phyloP scores from a whole-genome alignment of 2,329 filamentous ascomycete genomes.

The Hymenoscyphus fraxineus region DNA sequence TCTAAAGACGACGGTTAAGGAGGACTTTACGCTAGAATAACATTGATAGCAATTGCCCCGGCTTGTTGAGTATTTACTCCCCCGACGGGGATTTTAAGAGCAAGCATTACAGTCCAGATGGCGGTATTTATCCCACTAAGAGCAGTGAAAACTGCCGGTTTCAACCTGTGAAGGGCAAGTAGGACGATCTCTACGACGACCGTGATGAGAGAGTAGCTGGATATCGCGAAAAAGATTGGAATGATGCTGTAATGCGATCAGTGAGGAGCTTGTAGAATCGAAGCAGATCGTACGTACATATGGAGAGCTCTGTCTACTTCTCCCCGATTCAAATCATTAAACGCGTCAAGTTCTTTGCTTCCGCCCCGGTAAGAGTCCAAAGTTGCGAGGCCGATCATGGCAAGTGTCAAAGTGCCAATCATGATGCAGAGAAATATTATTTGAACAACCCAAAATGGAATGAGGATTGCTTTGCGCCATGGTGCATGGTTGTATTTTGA shows the following conservation, averaged over 20 bases:
- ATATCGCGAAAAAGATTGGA: slow-evolving; percentile 19
- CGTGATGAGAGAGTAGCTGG: slow-evolving; percentile 21
- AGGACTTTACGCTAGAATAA: neutral
- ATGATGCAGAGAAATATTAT: slow-evolving; percentile 21
- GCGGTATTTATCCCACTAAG: slow-evolving; percentile 24
- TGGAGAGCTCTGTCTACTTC: neutral
- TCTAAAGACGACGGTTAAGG: neutral
- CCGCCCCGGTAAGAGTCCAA: neutral
- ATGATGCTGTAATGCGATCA: slow-evolving; percentile 9
- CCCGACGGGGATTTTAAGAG: slow-evolving; percentile 18
- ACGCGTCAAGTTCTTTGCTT: neutral
- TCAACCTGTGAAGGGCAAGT: slow-evolving; percentile 23
- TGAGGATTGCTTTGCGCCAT: slow-evolving; percentile 25
- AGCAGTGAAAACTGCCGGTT: slow-evolving; percentile 25
- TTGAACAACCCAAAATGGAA: slow-evolving; percentile 29
- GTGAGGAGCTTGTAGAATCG: neutral
- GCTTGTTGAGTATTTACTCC: neutral
- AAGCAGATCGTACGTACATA: neutral
- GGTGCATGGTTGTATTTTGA: slow-evolving; percentile 22
- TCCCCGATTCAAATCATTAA: neutral
- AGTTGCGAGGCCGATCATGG: slow-evolving; percentile 14
- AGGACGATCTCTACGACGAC: slow-evolving; percentile 29
- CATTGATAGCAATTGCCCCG: slow-evolving; percentile 17
- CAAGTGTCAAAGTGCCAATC: slow-evolving; percentile 16
- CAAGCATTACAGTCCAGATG: slow-evolving; percentile 22